These are phyloP conservation scores for Chenopodium formosanum DNA, from an alignment of 148 eudicot species.

Conservation along the genomic window DNA sequence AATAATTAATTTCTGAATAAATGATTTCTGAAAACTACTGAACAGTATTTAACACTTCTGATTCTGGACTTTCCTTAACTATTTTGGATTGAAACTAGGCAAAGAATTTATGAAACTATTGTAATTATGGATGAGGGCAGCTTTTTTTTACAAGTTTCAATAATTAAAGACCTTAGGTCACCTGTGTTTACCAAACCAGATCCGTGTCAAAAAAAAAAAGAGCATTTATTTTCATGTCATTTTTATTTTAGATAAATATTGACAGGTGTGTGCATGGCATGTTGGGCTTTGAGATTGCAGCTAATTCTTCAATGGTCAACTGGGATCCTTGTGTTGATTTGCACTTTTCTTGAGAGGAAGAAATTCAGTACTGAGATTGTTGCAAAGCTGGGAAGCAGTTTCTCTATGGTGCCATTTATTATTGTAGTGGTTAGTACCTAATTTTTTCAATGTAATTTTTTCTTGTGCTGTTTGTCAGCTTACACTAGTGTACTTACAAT, in stretches of 20 bases:
- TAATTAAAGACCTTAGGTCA: neutral
- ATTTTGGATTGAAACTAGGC: neutral
- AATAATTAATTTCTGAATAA: neutral
- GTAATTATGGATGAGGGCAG: neutral
- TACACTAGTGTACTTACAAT: neutral
- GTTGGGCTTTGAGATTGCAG: constrained; percentile 66
- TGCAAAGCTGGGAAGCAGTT: constrained; percentile 94
- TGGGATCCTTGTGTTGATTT: constrained; percentile 81
- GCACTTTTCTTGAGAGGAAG: constrained; percentile 84
- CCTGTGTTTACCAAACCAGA: constrained; percentile 7
- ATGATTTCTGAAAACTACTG: neutral
- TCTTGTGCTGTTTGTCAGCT: neutral
- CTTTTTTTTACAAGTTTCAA: neutral
- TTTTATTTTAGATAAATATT: constrained; percentile 25
- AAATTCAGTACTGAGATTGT: constrained; percentile 61
- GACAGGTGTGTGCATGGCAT: constrained; percentile 36
- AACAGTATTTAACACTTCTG: neutral
- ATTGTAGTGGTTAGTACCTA: constrained; percentile 82
- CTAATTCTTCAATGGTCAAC: constrained; percentile 97
- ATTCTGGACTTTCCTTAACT: neutral
- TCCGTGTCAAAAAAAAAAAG: neutral
- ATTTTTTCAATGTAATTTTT: neutral
- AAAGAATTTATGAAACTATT: neutral
- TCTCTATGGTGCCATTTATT: constrained; percentile 77
- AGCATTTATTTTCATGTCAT: constrained; percentile 25